These are phyloP conservation scores for Picochlorum sp. DNA, from an alignment of 139 green algal species.

Conservation along the genomic window DNA sequence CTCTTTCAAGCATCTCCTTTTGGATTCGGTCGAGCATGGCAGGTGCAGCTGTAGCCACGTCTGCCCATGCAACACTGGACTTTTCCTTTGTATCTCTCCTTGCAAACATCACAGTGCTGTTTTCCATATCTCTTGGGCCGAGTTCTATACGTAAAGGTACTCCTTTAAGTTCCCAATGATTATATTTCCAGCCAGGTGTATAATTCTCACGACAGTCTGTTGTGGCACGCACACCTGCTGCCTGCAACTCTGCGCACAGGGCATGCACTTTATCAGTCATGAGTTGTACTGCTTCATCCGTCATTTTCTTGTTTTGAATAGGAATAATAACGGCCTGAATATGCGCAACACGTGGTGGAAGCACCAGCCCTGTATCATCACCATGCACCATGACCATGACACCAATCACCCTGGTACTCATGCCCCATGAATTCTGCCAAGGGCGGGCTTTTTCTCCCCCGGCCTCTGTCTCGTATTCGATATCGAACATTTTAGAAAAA, in stretches of 20 bases:
- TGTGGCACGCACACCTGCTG: conserved; percentile 60
- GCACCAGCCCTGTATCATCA: conserved; percentile 94
- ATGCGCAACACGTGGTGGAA: conserved; percentile 82
- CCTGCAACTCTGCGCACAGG: conserved; percentile 33
- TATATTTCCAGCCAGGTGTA: conserved; percentile 99
- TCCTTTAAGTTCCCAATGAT: conserved; percentile 96
- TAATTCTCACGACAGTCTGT: conserved; percentile 88
- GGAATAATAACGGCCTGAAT: conserved; percentile 79
- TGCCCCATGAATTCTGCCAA: conserved; percentile 97
- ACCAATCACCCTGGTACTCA: conserved; percentile 92
- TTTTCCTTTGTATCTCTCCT: conserved; percentile 89
- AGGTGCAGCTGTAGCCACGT: conserved; percentile 46
- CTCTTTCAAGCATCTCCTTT: conserved; percentile 65
- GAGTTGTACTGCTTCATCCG: conserved; percentile 35
- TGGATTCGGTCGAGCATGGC: conserved; percentile 39
- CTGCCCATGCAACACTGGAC: conserved; percentile 67
- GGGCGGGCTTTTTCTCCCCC: conserved; percentile 57
- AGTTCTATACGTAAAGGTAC: conserved; percentile 91
- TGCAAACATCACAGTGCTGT: conserved; percentile 63
- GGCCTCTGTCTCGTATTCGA: conserved; percentile 75
- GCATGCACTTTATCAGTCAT: conserved; percentile 40
- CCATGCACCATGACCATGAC: conserved; percentile 98
- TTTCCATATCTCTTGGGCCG: conserved; percentile 89
- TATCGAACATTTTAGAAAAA: conserved; percentile 88
- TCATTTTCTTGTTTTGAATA: conserved; percentile 75